Evolutionary conservation across 257 asterid species (phyloP), one percentile per base, ranked within the genome.

Genomic region (Nemophila menziesii): DNA sequence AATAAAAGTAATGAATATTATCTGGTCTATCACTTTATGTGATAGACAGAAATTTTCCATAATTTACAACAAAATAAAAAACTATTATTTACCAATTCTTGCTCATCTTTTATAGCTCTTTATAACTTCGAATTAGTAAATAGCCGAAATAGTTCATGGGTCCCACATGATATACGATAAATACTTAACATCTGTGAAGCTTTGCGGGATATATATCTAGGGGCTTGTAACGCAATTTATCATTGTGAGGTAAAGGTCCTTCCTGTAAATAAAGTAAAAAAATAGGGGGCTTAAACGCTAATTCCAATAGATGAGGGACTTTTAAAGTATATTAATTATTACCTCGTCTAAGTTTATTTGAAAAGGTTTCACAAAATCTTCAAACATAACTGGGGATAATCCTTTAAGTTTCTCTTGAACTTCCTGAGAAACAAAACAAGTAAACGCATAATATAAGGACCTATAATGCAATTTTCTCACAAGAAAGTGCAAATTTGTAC

Each of bases 161-260:
- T 29, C 4, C 36, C 36, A 29, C 12, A 29, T 13, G 12, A 29
- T 7, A 29, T 2, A 10, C 12, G 16, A 18, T 10, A 10, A n/a
- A 50, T 5, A 12, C 23, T 60, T 60, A 86, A 33, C 92, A 72
- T 75, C 92, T 70, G 71, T 82, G 94, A 64, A 82, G 73, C 11
- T 92, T 87, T 4, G 94, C 96, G 27, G 96, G 94, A 63, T 70
- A 90, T 44, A 90, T 66, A 60, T 85, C 94, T 18, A 81, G 68
- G n/a, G 96, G 93, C 55, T 63, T 69, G 56, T 60, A 77, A 37
- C 83, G 72, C 68, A 85, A 51, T 2, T 54, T 53, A 5, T 81
- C 83, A 47, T 81, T 81, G 48, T 64, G 93, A 54, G 93, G 94
- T 58, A 77, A 56, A 14, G 93, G 89, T 33, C 69, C 92, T 58